Evolutionary conservation across 345 rosid genomes (phyloP).

Genomic region (Eutrema japonicum): DNA sequence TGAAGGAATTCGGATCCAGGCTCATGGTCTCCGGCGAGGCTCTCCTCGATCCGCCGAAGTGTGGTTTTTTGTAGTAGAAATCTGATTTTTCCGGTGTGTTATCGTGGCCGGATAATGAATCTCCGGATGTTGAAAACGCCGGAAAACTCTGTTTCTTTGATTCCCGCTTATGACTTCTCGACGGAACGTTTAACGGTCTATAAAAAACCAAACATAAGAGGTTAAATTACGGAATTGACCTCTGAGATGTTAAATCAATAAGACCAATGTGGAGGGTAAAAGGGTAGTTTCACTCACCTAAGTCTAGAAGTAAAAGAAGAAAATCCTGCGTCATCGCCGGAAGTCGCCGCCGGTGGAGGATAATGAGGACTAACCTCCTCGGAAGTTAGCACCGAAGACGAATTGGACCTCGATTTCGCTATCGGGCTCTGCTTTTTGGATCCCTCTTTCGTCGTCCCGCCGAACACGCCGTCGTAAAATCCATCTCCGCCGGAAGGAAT

Average conservation of each 20-base stretch:
- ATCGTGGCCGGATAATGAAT: constrained; percentile 41
- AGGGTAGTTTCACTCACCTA: constrained; percentile 48
- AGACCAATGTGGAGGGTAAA: background rate
- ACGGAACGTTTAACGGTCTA: constrained; percentile 81
- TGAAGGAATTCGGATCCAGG: constrained; percentile 59
- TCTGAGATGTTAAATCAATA: accelerated
- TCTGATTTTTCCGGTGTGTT: constrained; percentile 48
- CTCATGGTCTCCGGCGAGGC: constrained; percentile 75
- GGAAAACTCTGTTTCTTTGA: constrained; percentile 47
- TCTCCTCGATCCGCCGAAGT: constrained; percentile 47
- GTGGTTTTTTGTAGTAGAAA: constrained; percentile 32
- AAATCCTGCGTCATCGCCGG: constrained; percentile 67
- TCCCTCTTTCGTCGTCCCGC: constrained; percentile 55
- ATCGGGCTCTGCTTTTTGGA: constrained; percentile 47
- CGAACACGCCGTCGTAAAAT: constrained; percentile 72
- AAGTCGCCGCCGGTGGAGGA: constrained; percentile 41
- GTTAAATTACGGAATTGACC: background rate
- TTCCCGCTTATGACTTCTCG: constrained; percentile 50
- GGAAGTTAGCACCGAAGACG: constrained; percentile 78
- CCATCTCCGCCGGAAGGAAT: constrained; percentile 62
- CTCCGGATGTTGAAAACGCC: constrained; percentile 38
- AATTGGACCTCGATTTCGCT: constrained; percentile 57
- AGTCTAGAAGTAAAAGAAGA: constrained; percentile 84
- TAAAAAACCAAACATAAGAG: constrained; percentile 5
- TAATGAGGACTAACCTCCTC: constrained; percentile 82